Base-by-base conservation (phyloP, 345 rosid genomes). In the Viola odorata region DNA sequence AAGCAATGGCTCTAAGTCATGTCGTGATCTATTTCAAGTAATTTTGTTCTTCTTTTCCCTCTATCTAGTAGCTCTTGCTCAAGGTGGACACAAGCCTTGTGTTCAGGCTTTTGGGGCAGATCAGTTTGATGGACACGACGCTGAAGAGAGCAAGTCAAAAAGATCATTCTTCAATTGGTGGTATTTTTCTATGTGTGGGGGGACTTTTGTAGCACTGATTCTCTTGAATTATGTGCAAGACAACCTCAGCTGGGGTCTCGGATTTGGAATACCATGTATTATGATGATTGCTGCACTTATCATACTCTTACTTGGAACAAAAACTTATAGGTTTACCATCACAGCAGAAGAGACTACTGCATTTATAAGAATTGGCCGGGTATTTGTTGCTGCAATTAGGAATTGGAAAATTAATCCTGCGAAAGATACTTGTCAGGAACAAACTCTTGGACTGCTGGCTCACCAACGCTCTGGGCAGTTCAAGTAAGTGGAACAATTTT, bases 101-200 rank as follows among this genome's bases (percentile, higher is more conserved):
- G 65, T 60, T 17, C 75, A 64, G 61, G 69, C 75, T 17, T 70
- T 70, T 60, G 75, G 75, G 11, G 75, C 75, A 10, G 69, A 65
- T 59, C 75, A 70, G 50, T 70, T 70, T 55, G 75, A 70, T 53
- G 69, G 65, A 7, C 60, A 45, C 23, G 66, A 64, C 55, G 66
- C 66, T 17, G 12, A 53, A 48, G 75, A 70, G 56, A 41, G 57
- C 56, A 59, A 41, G 14, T 57, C 64, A 4, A 70, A 55, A 15
- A 70, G 69, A 42, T 70, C 75, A 23, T 70, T 70, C 50, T 70
- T 70, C 61, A 70, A 65, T 37, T 70, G 75, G 75, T 70, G 69
- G 69, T 64, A 64, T 48, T 64, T 60, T 8, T 53, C 40, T 37
- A 53, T 55, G 38, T 64, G 61, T 8, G 47, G 12, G 4, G 75